A percentile compares a stretch with the other conserved stretches of the same genome.
Conservation (phyloP, 1,139 yeast species). For the Yamadazyma membranifaciens region DNA sequence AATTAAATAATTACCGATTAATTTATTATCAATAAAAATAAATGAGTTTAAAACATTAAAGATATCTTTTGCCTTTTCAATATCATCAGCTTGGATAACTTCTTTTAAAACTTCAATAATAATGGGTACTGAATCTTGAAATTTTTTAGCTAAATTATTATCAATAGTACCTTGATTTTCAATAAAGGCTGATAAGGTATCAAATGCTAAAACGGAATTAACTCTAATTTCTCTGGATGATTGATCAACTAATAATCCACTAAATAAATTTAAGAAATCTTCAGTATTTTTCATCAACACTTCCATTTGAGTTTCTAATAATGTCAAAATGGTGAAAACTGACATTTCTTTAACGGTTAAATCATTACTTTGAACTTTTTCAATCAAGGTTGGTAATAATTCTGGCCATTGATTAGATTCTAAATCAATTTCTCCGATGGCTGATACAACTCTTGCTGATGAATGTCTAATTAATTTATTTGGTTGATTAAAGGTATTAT, state of each 20-base stretch:
- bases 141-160: constrained; percentile 52
- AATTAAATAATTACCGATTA: constrained; percentile 75
- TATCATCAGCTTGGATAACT: constrained; percentile 68
- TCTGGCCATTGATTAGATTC: constrained; percentile 70
- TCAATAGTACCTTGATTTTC: constrained; percentile 51
- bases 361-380: constrained; percentile 59
- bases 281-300: constrained; percentile 60
- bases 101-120: constrained; percentile 82
- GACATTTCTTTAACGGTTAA: constrained; percentile 79
- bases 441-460: constrained; percentile 83
- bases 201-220: constrained; percentile 80
- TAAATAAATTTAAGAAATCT: constrained; percentile 69
- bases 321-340: constrained; percentile 71
- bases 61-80: constrained; percentile 68
- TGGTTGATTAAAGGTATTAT: constrained; percentile 57
- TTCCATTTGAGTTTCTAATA: constrained; percentile 73
- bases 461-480: constrained; percentile 81
- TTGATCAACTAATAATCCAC: constrained; percentile 64
- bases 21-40: constrained; percentile 69
- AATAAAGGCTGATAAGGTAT: constrained; percentile 68
- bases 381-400: constrained; percentile 68
- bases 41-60: constrained; percentile 86
- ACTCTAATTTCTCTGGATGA: constrained; percentile 74
- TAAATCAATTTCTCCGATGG: constrained; percentile 78
- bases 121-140: constrained; percentile 69